A percentile compares a stretch with the other conserved stretches of the same genome.
phyloP scores from a whole-genome alignment of 345 rosid genomes.

The Lumnitzera littorea region DNA sequence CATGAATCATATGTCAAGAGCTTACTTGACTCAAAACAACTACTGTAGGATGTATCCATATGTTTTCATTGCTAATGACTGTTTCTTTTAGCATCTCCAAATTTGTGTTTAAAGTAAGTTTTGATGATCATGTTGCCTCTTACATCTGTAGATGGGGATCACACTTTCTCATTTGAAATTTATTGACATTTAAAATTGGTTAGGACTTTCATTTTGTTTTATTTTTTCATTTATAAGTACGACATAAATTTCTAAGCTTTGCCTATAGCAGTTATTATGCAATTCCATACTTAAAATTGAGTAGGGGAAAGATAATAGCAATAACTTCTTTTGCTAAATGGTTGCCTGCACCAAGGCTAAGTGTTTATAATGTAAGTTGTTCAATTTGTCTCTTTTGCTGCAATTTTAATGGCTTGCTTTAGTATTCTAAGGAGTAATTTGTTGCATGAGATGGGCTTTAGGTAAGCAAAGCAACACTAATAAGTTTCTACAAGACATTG shows the following conservation, averaged over 20 bases:
- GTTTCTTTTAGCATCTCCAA: too few species aligned
- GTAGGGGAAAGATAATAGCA: conserved; percentile 45
- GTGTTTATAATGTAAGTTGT: conserved; percentile 42
- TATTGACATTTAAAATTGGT: background rate
- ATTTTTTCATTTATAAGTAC: conserved; percentile 9
- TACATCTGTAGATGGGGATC: too few species aligned
- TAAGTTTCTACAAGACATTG: conserved; percentile 49
- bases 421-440: too few species aligned
- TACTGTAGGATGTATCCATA: too few species aligned
- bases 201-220: background rate
- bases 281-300: conserved; percentile 44
- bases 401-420: background rate
- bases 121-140: too few species aligned
- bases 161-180: too few species aligned
- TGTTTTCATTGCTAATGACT: too few species aligned
- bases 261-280: conserved; percentile 46
- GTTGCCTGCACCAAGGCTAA: conserved; percentile 40
- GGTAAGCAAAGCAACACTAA: conserved; percentile 67
- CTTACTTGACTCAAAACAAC: too few species aligned
- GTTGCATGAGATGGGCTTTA: conserved; percentile 1
- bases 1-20: too few species aligned
- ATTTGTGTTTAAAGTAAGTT: too few species aligned
- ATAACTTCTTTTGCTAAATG: conserved; percentile 41
- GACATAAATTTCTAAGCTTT: conserved; percentile 63
- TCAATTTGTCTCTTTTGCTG: background rate